Evolutionary conservation across 2,329 filamentous ascomycete species (phyloP).

Genomic region (Aspergillus oerlinghausenensis): DNA sequence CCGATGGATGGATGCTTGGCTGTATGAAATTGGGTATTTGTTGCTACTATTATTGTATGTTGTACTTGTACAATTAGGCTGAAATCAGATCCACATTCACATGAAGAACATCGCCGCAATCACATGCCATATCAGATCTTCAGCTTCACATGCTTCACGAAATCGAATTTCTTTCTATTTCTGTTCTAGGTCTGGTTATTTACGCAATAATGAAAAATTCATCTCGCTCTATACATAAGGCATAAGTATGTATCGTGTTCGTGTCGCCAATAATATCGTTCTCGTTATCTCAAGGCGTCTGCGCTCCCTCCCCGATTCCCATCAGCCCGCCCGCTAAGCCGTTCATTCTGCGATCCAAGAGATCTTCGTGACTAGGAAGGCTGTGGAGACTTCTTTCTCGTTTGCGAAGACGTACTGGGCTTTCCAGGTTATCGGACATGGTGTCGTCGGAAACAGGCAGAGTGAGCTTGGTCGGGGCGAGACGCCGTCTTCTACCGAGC

Average conservation of each 20-base stretch:
- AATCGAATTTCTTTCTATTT: neutral
- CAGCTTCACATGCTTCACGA: neutral
- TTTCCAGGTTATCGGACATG: slow-evolving; percentile 17
- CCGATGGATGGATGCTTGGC: neutral
- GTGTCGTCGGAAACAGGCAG: slow-evolving; percentile 13
- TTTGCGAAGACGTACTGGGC: slow-evolving; percentile 15
- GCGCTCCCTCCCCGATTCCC: slow-evolving; percentile 37
- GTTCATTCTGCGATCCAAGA: slow-evolving; percentile 53
- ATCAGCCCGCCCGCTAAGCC: slow-evolving; percentile 51
- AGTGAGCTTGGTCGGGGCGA: slow-evolving; percentile 16
- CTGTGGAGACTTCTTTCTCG: slow-evolving; percentile 47
- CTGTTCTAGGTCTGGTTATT: neutral
- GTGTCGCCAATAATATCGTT: neutral
- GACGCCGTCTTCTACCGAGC: slow-evolving; percentile 7
- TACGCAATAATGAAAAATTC: neutral
- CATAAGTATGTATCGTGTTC: neutral
- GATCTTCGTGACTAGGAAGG: slow-evolving; percentile 53
- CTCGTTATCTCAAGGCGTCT: slow-evolving; percentile 24
- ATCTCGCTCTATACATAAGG: neutral
- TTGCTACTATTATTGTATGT: neutral
- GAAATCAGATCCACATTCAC: slow-evolving; percentile 6
- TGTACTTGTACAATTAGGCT: neutral
- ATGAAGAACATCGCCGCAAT: neutral
- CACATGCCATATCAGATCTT: slow-evolving; percentile 3
- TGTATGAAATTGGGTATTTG: neutral